A percentile compares a stretch with the other conserved stretches of the same genome.
phyloP scores from a whole-genome alignment of 2,329 filamentous ascomycete genomes.

The Cladosporium sp. region DNA sequence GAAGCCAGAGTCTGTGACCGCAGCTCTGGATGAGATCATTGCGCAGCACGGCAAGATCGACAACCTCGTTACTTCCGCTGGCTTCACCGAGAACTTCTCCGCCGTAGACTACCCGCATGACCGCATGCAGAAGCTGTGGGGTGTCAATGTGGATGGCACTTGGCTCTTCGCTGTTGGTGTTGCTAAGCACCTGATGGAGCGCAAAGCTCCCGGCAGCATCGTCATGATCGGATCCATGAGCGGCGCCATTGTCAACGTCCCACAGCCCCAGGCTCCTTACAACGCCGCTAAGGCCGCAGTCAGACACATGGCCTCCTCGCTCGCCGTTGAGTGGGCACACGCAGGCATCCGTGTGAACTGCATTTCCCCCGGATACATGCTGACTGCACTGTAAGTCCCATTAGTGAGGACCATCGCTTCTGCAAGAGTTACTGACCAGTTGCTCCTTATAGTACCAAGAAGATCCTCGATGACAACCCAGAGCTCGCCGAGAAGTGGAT shows the following conservation, averaged over 20 bases:
- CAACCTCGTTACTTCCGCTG: slow-evolving; percentile 90
- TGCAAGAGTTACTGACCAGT: neutral
- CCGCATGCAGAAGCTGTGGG: slow-evolving; percentile 88
- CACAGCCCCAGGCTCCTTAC: slow-evolving; percentile 89
- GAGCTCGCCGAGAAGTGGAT: slow-evolving; percentile 88
- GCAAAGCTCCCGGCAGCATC: slow-evolving; percentile 75
- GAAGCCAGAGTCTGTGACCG: slow-evolving; percentile 71
- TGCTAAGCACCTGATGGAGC: slow-evolving; percentile 82
- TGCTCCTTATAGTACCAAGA: slow-evolving; percentile 63
- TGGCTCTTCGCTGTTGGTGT: slow-evolving; percentile 83
- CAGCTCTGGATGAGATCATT: slow-evolving; percentile 67
- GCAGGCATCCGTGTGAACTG: slow-evolving; percentile 89
- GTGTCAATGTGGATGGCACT: slow-evolving; percentile 88
- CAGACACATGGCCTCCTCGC: slow-evolving; percentile 76
- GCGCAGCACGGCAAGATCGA: slow-evolving; percentile 73
- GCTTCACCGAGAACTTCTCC: slow-evolving; percentile 94
- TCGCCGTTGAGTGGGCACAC: slow-evolving; percentile 91
- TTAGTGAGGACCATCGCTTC: neutral
- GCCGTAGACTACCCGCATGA: slow-evolving; percentile 88
- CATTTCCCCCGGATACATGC: slow-evolving; percentile 94
- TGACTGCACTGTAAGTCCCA: slow-evolving; percentile 76
- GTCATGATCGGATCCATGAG: slow-evolving; percentile 97
- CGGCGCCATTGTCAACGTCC: slow-evolving; percentile 88
- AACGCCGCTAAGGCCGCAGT: slow-evolving; percentile 92
- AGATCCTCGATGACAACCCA: slow-evolving; percentile 90